phyloP scores from a whole-genome alignment of 345 rosid genomes.

The Gossypioides kirkii region DNA sequence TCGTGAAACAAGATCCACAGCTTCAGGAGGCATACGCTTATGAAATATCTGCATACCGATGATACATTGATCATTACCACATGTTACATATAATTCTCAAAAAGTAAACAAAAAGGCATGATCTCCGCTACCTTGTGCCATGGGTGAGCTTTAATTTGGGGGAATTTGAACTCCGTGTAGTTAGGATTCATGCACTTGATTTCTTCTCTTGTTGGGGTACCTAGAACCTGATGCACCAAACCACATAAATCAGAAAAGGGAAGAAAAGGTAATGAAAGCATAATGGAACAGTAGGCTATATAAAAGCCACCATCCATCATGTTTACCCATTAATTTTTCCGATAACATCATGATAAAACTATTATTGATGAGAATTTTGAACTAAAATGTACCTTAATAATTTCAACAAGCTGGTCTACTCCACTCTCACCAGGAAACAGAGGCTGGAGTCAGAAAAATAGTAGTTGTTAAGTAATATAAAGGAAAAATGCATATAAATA shows the following conservation, averaged over 20 bases:
- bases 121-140: conserved; percentile 83
- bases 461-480: neutral
- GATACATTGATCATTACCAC: neutral
- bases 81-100: neutral
- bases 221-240: conserved; percentile 54
- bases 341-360: neutral
- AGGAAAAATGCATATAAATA: neutral
- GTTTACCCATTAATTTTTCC: neutral
- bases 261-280: too few relatives aligned
- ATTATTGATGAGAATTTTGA: neutral
- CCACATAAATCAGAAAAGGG: neutral
- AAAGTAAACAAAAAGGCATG: neutral
- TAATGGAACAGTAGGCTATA: neutral
- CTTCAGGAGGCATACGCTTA: conserved; percentile 97
- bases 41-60: conserved; percentile 61
- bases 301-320: neutral
- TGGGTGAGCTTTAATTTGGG: conserved; percentile 98
- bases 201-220: conserved; percentile 98
- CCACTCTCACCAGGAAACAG: conserved; percentile 97
- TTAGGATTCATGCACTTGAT: conserved; percentile 99
- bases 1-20: conserved; percentile 95
- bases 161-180: conserved; percentile 92
- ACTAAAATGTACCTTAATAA: conserved; percentile 65
- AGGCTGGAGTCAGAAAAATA: conserved; percentile 46
- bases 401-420: conserved; percentile 96